Percentiles rank a stretch among this genome's conserved stretches.
Conservation (phyloP, 31 red algal genomes). For the Endocladia muricata region DNA sequence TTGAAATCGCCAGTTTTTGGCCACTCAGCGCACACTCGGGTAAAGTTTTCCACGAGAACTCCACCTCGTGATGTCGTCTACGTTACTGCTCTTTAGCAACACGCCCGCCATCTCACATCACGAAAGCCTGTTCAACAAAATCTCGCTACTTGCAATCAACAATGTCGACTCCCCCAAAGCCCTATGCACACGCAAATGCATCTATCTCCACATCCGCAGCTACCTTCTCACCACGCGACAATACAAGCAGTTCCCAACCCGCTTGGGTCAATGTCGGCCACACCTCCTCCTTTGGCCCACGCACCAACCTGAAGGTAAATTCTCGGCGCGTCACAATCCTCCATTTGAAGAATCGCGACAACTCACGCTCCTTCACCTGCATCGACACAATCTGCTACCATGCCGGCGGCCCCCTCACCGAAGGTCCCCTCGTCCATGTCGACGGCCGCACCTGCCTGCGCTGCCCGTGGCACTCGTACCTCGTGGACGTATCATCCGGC, state of each 20-base stretch:
- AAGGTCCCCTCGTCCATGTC: conserved; percentile 12
- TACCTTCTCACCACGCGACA: no score
- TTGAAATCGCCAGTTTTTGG: no score
- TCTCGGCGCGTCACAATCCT: conserved; percentile 25
- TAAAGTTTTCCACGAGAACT: no score
- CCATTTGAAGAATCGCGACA: neutral
- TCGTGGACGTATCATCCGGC: conserved; percentile 50
- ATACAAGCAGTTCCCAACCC: neutral
- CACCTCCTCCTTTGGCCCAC: neutral
- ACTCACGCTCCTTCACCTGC: neutral
- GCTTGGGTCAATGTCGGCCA: conserved; percentile 4
- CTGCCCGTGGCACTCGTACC: conserved; percentile 74
- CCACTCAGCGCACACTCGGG: no score
- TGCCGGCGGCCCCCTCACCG: conserved; percentile 57
- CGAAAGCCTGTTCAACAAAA: no score
- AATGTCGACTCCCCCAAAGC: no score
- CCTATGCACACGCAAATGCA: no score
- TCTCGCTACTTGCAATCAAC: no score
- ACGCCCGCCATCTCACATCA: no score
- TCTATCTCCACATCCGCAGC: no score
- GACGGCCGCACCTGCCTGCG: conserved; percentile 37
- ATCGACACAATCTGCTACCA: conserved; percentile 72
- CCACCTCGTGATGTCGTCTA: no score
- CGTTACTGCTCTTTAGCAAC: no score
- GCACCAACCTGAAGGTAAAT: neutral